These are phyloP conservation scores for Allantophomopsis lycopodina DNA, from an alignment of 2,329 filamentous ascomycete species.

Conservation along the genomic window DNA sequence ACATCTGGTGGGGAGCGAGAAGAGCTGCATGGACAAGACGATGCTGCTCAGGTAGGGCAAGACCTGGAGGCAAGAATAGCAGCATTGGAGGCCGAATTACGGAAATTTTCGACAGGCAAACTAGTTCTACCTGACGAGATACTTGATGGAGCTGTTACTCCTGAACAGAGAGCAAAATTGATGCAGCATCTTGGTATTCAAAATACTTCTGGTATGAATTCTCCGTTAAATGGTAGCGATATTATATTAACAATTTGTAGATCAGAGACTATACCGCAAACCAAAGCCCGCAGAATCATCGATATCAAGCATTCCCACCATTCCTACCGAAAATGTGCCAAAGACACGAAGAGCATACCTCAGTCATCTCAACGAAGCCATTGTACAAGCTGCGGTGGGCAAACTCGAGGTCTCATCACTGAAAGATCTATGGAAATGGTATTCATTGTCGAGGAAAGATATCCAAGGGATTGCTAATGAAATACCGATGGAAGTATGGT, in stretches of 20 bases:
- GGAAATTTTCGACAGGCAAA: background rate
- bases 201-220: no score
- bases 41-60: background rate
- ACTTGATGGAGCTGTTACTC: background rate
- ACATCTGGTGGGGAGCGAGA: background rate
- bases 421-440: constrained; percentile 32
- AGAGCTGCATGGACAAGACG: background rate
- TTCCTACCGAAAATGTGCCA: background rate
- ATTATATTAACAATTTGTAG: no score
- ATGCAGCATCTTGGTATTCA: no score
- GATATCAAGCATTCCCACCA: background rate
- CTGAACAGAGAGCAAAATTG: background rate
- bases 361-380: no score
- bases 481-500: constrained; percentile 47
- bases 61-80: background rate
- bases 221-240: no score
- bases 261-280: background rate
- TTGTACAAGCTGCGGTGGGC: background rate
- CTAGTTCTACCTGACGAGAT: constrained; percentile 1
- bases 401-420: constrained; percentile 7
- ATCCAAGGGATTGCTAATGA: constrained; percentile 31
- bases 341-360: background rate
- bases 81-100: background rate
- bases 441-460: constrained; percentile 30
- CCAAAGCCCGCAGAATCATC: background rate